Evolutionary conservation across 495 filamentous ascomycete genomes (phyloP).

Genomic region (Lentithecium fluviatile): DNA sequence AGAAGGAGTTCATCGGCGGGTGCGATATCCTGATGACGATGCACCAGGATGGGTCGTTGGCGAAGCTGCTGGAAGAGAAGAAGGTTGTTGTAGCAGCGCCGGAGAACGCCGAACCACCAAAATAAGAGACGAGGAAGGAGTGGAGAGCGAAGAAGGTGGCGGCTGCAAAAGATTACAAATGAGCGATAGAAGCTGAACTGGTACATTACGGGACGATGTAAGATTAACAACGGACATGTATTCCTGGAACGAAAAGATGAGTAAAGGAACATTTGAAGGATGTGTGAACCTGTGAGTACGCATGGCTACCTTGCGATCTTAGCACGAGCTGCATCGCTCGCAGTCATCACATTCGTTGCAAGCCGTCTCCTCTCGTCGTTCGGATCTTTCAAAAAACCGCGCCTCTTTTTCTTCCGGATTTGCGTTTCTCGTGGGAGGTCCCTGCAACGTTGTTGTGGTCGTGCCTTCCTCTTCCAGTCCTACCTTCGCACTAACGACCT

Average conservation of each 20-base stretch:
- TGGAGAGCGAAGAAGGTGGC: not conserved
- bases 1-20: constrained; percentile 93
- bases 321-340: too few relatives aligned
- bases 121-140: constrained; percentile 1
- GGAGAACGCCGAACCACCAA: constrained; percentile 24
- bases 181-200: not conserved
- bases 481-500: too few relatives aligned
- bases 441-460: not conserved
- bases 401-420: too few relatives aligned
- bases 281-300: too few relatives aligned
- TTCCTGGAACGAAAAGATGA: not conserved
- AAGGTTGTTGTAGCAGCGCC: constrained; percentile 57
- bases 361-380: too few relatives aligned
- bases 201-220: not conserved
- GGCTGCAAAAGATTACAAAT: too few relatives aligned
- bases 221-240: not conserved
- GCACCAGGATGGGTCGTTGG: constrained; percentile 94
- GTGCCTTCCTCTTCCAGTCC: constrained; percentile 8
- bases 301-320: too few relatives aligned
- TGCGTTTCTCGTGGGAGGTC: too few relatives aligned
- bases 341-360: too few relatives aligned
- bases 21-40: constrained; percentile 96
- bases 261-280: too few relatives aligned
- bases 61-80: constrained; percentile 89
- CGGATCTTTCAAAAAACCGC: too few relatives aligned